Base-by-base conservation (phyloP, 371 early-diverging fungal species). In the Mortierella sp. region DNA sequence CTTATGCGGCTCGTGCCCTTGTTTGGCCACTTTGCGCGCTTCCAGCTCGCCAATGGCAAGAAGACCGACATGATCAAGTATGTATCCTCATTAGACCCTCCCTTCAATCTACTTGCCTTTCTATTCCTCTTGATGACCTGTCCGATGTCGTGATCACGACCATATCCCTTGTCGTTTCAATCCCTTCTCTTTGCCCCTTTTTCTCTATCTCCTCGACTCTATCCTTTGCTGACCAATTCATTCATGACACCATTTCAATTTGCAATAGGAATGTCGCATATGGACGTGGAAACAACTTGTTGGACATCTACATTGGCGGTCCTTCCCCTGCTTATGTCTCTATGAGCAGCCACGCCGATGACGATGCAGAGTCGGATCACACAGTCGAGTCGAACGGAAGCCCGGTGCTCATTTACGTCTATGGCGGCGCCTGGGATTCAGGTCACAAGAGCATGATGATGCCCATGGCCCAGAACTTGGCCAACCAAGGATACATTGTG, bases 391-490 rank as follows among this genome's bases (percentile, higher is more conserved):
- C 77, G 37, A 77, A 81, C 19, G 82, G 82, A 53, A 71, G 68
- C 31, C 77, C 77, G 4, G 74, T 81, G 68, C 64, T 81, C 71
- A 74, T 81, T 29, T 81, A 82, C 34, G 75, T 82, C 29, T 82
- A 82, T 29, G 78, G 82, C 13, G 82, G 82, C 50, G 71, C 82
- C 7, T 82, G 82, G 82, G 82, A 82, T 37, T 77, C 82, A 11
- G 86, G 86, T 50, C 85, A 85, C 58, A 85, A 81, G 73, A 73
- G 74, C 55, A 86, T 77, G 76, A 75, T 84, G 61, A 80, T 86
- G 86, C 86, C 86, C 64, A 76, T 85, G 72, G 86, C 86, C 13
- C 81, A 86, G 72, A 86, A 86, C 77, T 48, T 86, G 37, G 81
- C 85, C 45, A 86, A 74, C 40, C 86, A 86, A 67, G 86, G 86